Base-by-base conservation (phyloP, 2,329 filamentous ascomycete species). In the Exserohilum rostratum region DNA sequence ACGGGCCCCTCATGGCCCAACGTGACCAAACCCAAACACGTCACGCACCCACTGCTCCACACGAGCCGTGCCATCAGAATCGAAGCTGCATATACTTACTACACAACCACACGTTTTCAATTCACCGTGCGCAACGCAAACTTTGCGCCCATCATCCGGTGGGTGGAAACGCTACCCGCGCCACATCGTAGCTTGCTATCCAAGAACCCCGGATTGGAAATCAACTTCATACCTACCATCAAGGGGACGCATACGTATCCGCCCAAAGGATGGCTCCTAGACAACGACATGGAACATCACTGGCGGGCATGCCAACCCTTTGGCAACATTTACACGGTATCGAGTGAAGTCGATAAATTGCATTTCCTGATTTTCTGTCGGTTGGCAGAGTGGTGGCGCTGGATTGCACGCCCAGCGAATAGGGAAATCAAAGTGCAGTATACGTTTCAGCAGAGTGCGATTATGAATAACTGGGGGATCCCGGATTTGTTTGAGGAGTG, bases 41-140 rank as follows among this genome's bases (percentile, higher is more conserved):
- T 34, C 2, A 18, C 29, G 11, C 54, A 50, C 11, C 4, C 51
- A 1, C 40, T 70, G 1, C 57, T 71, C 4, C 58, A 59, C 17
- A 50, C 66, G 29, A 66, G 63, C 47, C 64, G 66, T 15, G 58
- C 60, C 7, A 60, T 72, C n/a, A 60, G 69, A 6, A 59, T 64
- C n/a, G 70, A 73, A 59, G 64, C 62, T 3, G 64, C 65, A 18
- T 69, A 70, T 33, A 52, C 54, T 13, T 71, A 66, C 55, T 73
- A 69, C 52, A 59, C 58, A 0, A 37, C 27, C 29, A 53, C 59
- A 2, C 27, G 39, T 13, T 71, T 73, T 43, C 51, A 39, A 10
- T 64, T 57, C 49, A 22, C 42, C 3, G 46, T 67, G 1, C 42
- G 51, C 20, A 61, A 64, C 30, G 55, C 69, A 7, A 44, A 62